Evolutionary conservation across 2,329 filamentous ascomycete genomes (phyloP), one percentile per base, ranked within the genome.

Genomic region (Thielaviopsis populi): DNA sequence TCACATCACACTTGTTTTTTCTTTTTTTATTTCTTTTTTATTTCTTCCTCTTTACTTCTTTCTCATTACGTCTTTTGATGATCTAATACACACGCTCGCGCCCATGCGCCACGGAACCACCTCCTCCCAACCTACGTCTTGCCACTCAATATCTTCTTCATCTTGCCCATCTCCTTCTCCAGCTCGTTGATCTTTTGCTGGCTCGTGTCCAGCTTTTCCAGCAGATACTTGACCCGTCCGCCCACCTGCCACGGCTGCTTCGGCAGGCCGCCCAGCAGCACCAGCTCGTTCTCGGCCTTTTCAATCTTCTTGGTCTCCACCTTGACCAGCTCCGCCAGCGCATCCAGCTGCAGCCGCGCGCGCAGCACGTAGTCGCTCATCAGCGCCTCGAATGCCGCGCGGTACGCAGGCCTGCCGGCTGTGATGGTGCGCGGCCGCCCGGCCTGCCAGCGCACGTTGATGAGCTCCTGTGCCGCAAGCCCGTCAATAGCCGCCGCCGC

Each of bases 341-440:
- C 78, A 0, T 83, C 81, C 11, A 95, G 76, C 70, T 90, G 86
- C 73, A 96, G 82, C 68, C 85, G 83, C 42, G 87, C 86, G 50
- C 80, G 79, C 50, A 96, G 78, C 0, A 90, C 89, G 6, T 79
- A 78, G 71, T 96, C 91, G 56, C 82, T 75, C 0, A 84, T 80
- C 43, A 96, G 76, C 43, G 82, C 78, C 66, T 80, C 79, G 75
- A 97, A 97, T 0, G 91, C 91, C 1, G 91, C 84, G 65, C 85
- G 83, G 73, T 92, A 95, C 30, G 97, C 87, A 0, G 92, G 91
- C 70, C 89, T 90, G 24, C 91, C 91, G 0, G 90, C 87, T 63
- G 81, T 85, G 72, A 97, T 88, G 40, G 78, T 79, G 65, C 85
- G 83, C 0, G 94, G 92, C 0, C 91, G 85, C 0, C 94, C 92